Base-by-base conservation (phyloP, 306 rosid species). In the Cicer yamashitae region DNA sequence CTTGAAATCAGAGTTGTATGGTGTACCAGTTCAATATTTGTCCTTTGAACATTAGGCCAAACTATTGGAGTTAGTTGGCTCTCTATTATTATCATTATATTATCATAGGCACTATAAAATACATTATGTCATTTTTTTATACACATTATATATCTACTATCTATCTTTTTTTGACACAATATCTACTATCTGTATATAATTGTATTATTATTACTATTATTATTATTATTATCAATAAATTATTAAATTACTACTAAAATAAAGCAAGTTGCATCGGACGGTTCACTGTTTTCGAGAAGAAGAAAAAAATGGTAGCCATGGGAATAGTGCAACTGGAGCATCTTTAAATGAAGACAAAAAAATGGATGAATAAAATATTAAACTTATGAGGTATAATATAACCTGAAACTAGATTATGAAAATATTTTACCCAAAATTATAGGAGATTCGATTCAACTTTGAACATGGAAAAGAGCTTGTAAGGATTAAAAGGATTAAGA, bases 281-380 rank as follows among this genome's bases (percentile, higher is more conserved):
- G 61, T 56, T 30, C 38, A 25, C 15, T 58, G 8, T 22, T 10
- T 11, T 11, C 64, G 14, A 58, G 64, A 58, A 58, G 63, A 11
- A 58, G 3, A 30, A 58, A 54, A 58, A 58, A 9, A 56, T 18
- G 61, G 12, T 25, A 25, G 41, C 13, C 64, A 58, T 22, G 63
- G 14, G 39, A 57, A 57, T 57, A 20, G 40, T 57, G 63, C 63
- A 10, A 25, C 25, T 14, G 14, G 64, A 22, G 64, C 64, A 58
- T 58, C 40, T 58, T 58, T 41, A 58, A 20, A 25, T 1, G 14
- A 58, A 25, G 64, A 58, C 64, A 54, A 54, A 58, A 57, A 25
- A 58, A 10, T 58, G 8, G 64, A 58, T 25, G 64, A 30, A 30
- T 30, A 30, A 30, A 30, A 30, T 30, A 30, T 58, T 39, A 58